Evolutionary conservation across 129 eudicot genomes (phyloP), one percentile per base, ranked within the genome.

Genomic region (Dittrichia graveolens): DNA sequence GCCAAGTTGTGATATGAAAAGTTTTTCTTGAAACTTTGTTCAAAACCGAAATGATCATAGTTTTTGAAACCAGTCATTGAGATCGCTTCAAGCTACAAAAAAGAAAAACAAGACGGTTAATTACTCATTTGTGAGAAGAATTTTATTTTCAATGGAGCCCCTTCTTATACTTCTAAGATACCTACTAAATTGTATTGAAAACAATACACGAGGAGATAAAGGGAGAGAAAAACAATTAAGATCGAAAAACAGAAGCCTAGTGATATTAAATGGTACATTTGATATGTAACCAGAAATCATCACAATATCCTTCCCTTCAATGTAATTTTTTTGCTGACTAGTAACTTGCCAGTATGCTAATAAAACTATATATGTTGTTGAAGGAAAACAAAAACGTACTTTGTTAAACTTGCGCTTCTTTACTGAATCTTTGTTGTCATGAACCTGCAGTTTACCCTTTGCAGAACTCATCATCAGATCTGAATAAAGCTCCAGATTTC

Each of bases 61-160:
- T 5, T 73, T 10, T 8, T 61, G 13, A n/a, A 18, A 10, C 31
- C 41, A 11, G 5, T 24, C 15, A 45, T 8, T 41, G 54, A 14
- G 35, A 12, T 63, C 49, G 14, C 40, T 50, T n/a, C 63, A 48
- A 63, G n/a, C 79, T 75, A 64, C 56, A 64, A 52, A 54, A 70
- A 37, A 50, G 38, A 39, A 9, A 8, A 62, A 8, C 0, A 13
- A 31, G 14, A 8, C 18, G 6, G 54, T 6, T 48, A 11, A 24
- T 55, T 41, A 70, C 5, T 70, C 37, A 69, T 38, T 38, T 37
- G 7, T 39, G 8, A 55, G 18, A 39, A 24, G 31, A 24, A 24
- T 24, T 2, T 24, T 24, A 24, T 24, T 24, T 24, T 24, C 31
- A 24, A 24, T 24, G 31, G 31, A 24, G 31, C 31, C 31, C 31